phyloP scores from a whole-genome alignment of 176 grass and related monocot species.

The Oryza officinalis region DNA sequence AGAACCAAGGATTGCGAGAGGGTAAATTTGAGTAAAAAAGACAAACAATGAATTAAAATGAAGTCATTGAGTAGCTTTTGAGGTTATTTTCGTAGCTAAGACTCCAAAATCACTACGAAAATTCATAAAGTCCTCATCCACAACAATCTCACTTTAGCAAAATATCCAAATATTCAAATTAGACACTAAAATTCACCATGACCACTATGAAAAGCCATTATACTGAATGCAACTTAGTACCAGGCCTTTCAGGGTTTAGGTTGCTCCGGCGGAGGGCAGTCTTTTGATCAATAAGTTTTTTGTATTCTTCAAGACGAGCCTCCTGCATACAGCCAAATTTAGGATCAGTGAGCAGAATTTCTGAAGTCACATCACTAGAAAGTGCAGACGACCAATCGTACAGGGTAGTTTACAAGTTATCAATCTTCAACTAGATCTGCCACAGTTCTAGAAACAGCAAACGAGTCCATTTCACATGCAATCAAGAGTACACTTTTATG shows the following conservation, averaged over 20 bases:
- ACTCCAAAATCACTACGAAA: neutral
- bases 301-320: slow-evolving; percentile 81
- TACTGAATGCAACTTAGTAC: slow-evolving; percentile 39
- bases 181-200: slow-evolving; percentile 12
- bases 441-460: neutral
- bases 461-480: neutral
- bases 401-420: neutral
- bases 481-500: neutral
- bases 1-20: slow-evolving; percentile 23
- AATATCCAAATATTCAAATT: neutral
- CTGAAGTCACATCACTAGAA: neutral
- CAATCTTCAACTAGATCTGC: slow-evolving; percentile 11
- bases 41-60: slow-evolving; percentile 14
- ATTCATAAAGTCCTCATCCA: slow-evolving; percentile 1
- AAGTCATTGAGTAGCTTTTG: slow-evolving; percentile 10
- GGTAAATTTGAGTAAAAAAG: neutral
- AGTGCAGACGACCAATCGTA: neutral
- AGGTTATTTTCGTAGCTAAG: neutral
- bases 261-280: slow-evolving; percentile 69
- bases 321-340: slow-evolving; percentile 54
- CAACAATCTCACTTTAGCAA: slow-evolving; percentile 12
- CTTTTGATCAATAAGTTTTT: slow-evolving; percentile 77
- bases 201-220: slow-evolving; percentile 9
- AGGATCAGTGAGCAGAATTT: neutral
- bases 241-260: slow-evolving; percentile 94